Evolutionary conservation across 176 grass and related monocot species (phyloP).

Genomic region (Panicum miliaceum): DNA sequence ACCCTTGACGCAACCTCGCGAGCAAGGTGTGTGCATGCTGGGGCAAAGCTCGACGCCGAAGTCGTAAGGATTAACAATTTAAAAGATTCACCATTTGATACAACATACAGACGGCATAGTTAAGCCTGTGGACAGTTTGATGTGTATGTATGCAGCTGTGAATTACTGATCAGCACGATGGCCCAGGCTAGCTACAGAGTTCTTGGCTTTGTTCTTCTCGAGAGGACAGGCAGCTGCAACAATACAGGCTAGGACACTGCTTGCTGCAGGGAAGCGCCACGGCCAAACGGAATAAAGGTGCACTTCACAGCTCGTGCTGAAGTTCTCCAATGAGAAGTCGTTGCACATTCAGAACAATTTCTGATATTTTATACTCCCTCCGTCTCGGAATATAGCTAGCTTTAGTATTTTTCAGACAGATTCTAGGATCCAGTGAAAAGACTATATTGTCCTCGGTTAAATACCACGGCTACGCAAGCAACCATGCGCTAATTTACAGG

Average conservation of each 20-base stretch:
- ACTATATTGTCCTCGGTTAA: too few species aligned
- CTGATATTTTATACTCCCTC: too few species aligned
- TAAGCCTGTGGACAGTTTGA: not conserved
- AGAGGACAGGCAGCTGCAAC: constrained; percentile 35
- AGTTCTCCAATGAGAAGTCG: constrained; percentile 59
- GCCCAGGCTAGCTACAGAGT: not conserved
- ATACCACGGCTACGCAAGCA: too few species aligned
- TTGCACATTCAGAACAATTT: too few species aligned
- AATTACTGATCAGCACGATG: not conserved
- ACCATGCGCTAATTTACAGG: too few species aligned
- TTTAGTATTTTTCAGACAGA: too few species aligned
- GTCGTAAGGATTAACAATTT: not conserved
- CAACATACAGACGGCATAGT: not conserved
- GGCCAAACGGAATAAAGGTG: constrained; percentile 51
- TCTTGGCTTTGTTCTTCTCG: constrained; percentile 16
- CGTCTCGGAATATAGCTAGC: too few species aligned
- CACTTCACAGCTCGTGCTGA: constrained; percentile 49
- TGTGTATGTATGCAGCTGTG: not conserved
- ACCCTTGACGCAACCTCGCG: not conserved
- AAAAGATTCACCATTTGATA: not conserved
- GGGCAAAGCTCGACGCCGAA: not conserved
- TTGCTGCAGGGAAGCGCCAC: constrained; percentile 36
- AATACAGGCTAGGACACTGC: constrained; percentile 42
- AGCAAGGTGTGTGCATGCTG: not conserved
- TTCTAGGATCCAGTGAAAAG: too few species aligned